Evolutionary conservation across 768 basidiomycete genomes (phyloP).

Genomic region (Russula emetica): DNA sequence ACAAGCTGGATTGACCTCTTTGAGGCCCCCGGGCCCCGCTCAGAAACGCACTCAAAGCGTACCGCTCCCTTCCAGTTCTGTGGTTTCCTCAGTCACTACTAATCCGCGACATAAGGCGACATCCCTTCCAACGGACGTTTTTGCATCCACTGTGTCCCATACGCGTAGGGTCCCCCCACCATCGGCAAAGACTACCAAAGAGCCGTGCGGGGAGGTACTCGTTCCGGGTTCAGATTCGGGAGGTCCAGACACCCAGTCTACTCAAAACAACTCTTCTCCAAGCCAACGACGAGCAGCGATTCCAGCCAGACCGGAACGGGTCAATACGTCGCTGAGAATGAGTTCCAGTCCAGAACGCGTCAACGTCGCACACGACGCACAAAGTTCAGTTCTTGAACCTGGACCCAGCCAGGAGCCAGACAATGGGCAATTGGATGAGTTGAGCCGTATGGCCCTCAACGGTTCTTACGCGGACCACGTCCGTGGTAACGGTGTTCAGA

Average conservation of each 20-base stretch:
- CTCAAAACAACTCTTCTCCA: background rate
- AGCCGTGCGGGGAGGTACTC: slow-evolving; percentile 21
- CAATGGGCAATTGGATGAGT: background rate
- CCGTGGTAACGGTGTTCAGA: background rate
- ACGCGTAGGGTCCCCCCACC: slow-evolving; percentile 16
- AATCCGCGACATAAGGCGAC: slow-evolving; percentile 8
- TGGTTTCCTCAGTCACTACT: background rate
- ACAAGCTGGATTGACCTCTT: background rate
- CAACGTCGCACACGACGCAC: background rate
- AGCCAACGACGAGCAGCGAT: background rate
- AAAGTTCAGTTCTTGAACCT: background rate
- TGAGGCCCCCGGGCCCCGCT: background rate
- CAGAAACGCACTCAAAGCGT: slow-evolving; percentile 1
- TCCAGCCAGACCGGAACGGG: background rate
- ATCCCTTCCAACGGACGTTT: slow-evolving; percentile 5
- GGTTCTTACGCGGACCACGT: background rate
- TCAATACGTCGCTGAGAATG: background rate
- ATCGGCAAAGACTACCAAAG: slow-evolving; percentile 1
- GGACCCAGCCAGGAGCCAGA: slow-evolving; percentile 2
- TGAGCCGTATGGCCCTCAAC: slow-evolving; percentile 15
- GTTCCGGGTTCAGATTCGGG: slow-evolving; percentile 22
- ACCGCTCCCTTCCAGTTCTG: background rate
- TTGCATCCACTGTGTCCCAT: background rate
- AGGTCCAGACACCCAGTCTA: slow-evolving; percentile 1
- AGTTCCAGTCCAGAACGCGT: background rate